Evolutionary conservation across 2,329 filamentous ascomycete genomes (phyloP), one percentile per base, ranked within the genome.

Genomic region (Exophiala phaeomuriformis): DNA sequence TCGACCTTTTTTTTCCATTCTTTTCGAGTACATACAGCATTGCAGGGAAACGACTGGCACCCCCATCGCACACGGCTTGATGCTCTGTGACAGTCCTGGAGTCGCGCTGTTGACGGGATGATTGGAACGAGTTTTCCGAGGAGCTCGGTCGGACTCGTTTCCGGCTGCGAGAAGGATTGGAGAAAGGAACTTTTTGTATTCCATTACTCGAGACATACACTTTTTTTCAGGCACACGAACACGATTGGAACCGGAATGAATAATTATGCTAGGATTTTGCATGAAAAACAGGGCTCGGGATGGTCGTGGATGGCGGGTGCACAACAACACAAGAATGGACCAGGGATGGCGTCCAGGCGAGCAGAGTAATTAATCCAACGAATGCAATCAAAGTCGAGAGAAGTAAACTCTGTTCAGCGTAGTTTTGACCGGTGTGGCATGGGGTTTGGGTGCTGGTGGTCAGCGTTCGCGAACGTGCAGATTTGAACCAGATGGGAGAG

Each of bases 1-100:
- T 47, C 53, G 57, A 45, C 33, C 43, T 53, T 54, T 39, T 39
- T 10, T 47, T 53, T 19, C 19, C 19, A 1, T 19, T 19, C 19
- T 37, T 48, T 56, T 58, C 49, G 12, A 52, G 55, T 60, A 60
- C 55, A 60, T 60, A 60, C 53, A 50, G 43, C 50, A 58, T 56
- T 50, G 51, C 44, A 49, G 30, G 8, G 51, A 46, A 53, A 48
- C 42, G 36, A 30, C 35, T 36, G 41, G 36, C 27, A 40, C 32
- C 35, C 40, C 40, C 42, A 44, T 33, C 53, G 52, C 47, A 53
- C 57, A 57, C 47, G 44, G 51, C 35, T 33, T 7, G 44, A 35
- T 40, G 46, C 50, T 32, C 33, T 44, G 30, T 7, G n/a, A 31
- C 4, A n/a, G 44, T 29, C 45, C 27, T 44, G 47, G 40, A 42